Percentiles rank a stretch among this genome's conserved stretches.
phyloP scores from a whole-genome alignment of 1,284 basidiomycete genomes.

The Leccinum insigne region DNA sequence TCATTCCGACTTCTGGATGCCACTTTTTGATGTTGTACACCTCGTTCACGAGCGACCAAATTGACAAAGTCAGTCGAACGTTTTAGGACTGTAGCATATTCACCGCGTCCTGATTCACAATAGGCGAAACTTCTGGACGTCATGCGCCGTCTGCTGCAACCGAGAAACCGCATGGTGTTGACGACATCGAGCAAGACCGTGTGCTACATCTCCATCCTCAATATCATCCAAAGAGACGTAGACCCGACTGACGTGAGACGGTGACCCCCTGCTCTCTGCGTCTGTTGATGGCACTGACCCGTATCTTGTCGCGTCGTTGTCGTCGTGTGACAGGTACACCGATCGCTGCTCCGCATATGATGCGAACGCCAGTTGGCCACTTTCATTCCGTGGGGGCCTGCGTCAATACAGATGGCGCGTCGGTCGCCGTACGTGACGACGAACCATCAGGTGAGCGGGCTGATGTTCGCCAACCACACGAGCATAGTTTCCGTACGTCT shows the following conservation, averaged over 20 bases:
- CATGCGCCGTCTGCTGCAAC: conserved; percentile 96
- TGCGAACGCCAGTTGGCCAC: conserved; percentile 95
- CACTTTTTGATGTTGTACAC: conserved; percentile 99
- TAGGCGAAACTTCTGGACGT: conserved; percentile 96
- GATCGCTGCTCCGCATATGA: conserved; percentile 89
- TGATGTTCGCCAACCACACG: conserved; percentile 99
- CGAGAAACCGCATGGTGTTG: conserved; percentile 99
- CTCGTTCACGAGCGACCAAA: conserved; percentile 95
- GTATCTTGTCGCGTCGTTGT: not conserved
- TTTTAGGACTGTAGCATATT: no score
- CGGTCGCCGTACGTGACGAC: conserved; percentile 88
- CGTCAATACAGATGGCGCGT: conserved; percentile 96
- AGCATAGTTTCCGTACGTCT: conserved; percentile 86
- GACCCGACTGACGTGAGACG: conserved; percentile 91
- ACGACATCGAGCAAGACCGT: conserved; percentile 89
- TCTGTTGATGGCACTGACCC: conserved; percentile 10
- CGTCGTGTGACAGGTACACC: conserved; percentile 65
- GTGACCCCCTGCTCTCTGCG: not conserved
- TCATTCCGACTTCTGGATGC: conserved; percentile 98
- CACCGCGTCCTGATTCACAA: not conserved
- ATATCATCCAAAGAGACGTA: conserved; percentile 98
- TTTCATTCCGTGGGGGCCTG: conserved; percentile 99
- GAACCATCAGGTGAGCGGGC: conserved; percentile 92
- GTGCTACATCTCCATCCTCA: conserved; percentile 97
- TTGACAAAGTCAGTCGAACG: conserved; percentile 72